Evolutionary conservation across 345 rosid genomes (phyloP), one percentile per base, ranked within the genome.

Genomic region (Melastoma malabathricum): DNA sequence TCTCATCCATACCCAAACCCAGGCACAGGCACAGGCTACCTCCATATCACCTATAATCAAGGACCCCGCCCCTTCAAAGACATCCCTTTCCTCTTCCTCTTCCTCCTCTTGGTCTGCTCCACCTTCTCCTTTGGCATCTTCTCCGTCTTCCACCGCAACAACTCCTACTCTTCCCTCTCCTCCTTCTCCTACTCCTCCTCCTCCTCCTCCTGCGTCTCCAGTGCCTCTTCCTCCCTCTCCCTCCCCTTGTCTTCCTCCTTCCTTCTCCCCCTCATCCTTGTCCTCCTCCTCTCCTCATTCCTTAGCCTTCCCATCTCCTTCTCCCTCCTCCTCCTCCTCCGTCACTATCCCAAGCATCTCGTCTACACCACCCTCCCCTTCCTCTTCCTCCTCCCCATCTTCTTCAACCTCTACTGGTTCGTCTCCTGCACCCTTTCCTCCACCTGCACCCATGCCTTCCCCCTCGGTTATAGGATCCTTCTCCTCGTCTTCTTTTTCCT

Each of bases 321-420:
- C 43, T 47, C 59, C 6, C 63, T 90, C 60, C 80, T 90, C 50
- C 64, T 84, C 47, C 53, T 77, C 55, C 96, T 90, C 51, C 84
- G 82, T 69, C 92, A 68, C 67, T 90, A 82, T 59, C 69, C 96
- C 25, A 90, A 84, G 55, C 89, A 90, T 68, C 56, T 90, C 18
- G 98, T 90, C 15, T 90, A 86, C 62, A 71, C 55, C 47, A 78
- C 76, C 2, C 78, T 90, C 41, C 96, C 98, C 45, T 82, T 86
- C 73, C 76, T 90, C 43, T 58, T 90, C 48, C 12, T 84, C 18
- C 51, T 86, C 39, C 98, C 94, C 0, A 31, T 80, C 29, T 80
- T 86, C 57, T 74, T 90, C 51, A 74, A 90, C 59, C 61, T 90
- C 44, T 90, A 86, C 46, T 90, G 96, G 98, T 90, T 90, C 39